Percentiles rank a stretch among this genome's conserved stretches.
phyloP scores from a whole-genome alignment of 768 basidiomycete species.

The Lactifluus piperatus region DNA sequence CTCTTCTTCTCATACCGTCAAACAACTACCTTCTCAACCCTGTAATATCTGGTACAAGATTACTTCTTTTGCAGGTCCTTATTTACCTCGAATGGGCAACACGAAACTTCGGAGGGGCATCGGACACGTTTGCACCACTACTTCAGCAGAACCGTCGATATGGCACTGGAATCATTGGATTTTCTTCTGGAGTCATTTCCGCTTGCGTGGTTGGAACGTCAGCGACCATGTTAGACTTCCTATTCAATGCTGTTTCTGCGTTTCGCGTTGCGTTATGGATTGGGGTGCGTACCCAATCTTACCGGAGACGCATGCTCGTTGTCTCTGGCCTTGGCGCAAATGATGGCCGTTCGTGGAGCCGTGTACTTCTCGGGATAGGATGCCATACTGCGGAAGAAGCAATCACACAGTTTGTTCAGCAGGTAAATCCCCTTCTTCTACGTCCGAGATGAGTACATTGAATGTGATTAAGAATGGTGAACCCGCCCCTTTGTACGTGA shows the following conservation, averaged over 20 bases:
- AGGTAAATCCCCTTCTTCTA: conserved; percentile 18
- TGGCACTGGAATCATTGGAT: conserved; percentile 36
- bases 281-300: conserved; percentile 35
- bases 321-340: conserved; percentile 18
- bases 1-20: conserved; percentile 33
- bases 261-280: conserved; percentile 48
- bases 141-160: conserved; percentile 30
- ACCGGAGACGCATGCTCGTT: conserved; percentile 20
- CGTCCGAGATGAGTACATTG: conserved; percentile 13
- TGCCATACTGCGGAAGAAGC: conserved; percentile 22
- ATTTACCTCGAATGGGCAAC: conserved; percentile 42
- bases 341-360: conserved; percentile 36
- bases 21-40: conserved; percentile 37
- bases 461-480: conserved; percentile 12
- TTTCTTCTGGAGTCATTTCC: conserved; percentile 50
- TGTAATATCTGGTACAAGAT: conserved; percentile 38
- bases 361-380: conserved; percentile 33
- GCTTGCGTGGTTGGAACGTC: conserved; percentile 46
- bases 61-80: conserved; percentile 45
- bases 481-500: conserved; percentile 34
- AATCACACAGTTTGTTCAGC: conserved; percentile 22
- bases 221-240: conserved; percentile 31
- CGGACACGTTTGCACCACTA: conserved; percentile 23
- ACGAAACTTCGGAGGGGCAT: conserved; percentile 2
- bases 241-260: conserved; percentile 37